Evolutionary conservation across 345 rosid genomes (phyloP), one percentile per base, ranked within the genome.

Genomic region (Noccaea caerulescens): DNA sequence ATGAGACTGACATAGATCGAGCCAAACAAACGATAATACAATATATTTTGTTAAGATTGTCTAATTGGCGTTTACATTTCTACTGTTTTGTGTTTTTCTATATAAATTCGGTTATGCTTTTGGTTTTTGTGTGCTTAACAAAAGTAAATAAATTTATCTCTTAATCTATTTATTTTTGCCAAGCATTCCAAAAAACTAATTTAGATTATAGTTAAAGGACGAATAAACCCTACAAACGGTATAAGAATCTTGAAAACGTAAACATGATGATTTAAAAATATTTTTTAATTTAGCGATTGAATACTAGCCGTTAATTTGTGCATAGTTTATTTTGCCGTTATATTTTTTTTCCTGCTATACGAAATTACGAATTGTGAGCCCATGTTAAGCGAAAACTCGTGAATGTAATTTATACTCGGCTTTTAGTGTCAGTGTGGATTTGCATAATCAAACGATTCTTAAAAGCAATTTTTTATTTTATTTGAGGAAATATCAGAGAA

Each of bases 311-410:
- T 56, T 68, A 44, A 9, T 16, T 33, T 34, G 44, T 57, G 54
- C 45, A 1, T 33, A 23, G 55, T 45, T 69, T 57, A 8, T 37
- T 45, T 58, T n/a, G 72, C 65, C 47, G 23, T 36, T 34, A 46
- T 6, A 47, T 58, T 8, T 6, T 42, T 13, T 7, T 49, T 2
- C 13, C 66, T 20, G 75, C 68, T 18, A 39, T 18, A 33, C 5
- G 38, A 62, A 13, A 20, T 9, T 18, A 33, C 5, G 38, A 62
- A 13, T 33, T n/a, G 38, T 62, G 46, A 52, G 46, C 20, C 54
- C 46, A 49, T 25, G 63, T 44, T 53, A 61, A 52, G 68, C 75
- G 54, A 61, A 33, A 61, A 52, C 75, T 61, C 69, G 63, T 34
- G 44, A 11, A 34, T 51, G 53, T 23, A 60, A 30, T 30, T 10